phyloP scores from a whole-genome alignment of 805 yeast species.

The Candida broadrunensis region DNA sequence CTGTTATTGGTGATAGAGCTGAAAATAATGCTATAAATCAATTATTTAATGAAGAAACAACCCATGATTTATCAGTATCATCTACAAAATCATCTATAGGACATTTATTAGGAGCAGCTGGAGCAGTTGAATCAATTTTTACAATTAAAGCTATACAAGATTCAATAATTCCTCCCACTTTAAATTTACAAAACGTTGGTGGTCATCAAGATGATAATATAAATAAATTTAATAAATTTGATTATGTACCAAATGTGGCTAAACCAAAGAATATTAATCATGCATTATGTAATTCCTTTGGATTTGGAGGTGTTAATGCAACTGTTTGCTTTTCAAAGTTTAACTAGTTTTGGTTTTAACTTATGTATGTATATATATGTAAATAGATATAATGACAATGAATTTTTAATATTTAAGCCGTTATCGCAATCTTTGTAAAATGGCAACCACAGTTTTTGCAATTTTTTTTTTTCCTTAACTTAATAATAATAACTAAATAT shows the following conservation, averaged over 20 bases:
- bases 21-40: slow-evolving; percentile 73
- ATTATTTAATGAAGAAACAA: slow-evolving; percentile 36
- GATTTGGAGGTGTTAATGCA: slow-evolving; percentile 96
- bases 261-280: slow-evolving; percentile 38
- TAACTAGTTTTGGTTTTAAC: no score
- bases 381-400: no score
- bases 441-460: no score
- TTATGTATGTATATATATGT: no score
- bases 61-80: slow-evolving; percentile 47
- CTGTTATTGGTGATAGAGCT: slow-evolving; percentile 83
- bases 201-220: slow-evolving; percentile 45
- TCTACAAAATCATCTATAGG: slow-evolving; percentile 94
- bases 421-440: no score
- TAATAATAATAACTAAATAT: no score
- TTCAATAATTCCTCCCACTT: slow-evolving; percentile 70
- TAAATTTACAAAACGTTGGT: slow-evolving; percentile 60
- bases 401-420: no score
- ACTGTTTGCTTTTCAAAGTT: slow-evolving; percentile 48
- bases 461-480: no score
- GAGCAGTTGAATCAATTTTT: slow-evolving; percentile 86
- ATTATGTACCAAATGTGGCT: slow-evolving; percentile 56
- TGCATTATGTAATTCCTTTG: slow-evolving; percentile 88
- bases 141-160: slow-evolving; percentile 64
- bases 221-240: slow-evolving; percentile 43
- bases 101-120: slow-evolving; percentile 94